Conservation (phyloP, 805 yeast genomes). For the Teunomyces barrocoloradensis region DNA sequence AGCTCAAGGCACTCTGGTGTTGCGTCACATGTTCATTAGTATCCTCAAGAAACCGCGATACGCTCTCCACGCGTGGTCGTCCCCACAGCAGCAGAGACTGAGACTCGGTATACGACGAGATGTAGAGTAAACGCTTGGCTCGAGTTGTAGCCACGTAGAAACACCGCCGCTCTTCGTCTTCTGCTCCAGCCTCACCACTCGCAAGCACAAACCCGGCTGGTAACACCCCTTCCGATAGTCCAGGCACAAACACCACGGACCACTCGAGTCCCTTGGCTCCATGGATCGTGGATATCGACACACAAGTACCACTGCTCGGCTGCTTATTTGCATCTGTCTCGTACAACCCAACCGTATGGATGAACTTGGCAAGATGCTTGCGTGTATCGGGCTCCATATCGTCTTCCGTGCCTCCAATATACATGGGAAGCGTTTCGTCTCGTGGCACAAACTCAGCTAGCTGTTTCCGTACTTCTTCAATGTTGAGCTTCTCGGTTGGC, state of each 20-base stretch:
- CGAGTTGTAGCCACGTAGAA: conserved; percentile 88
- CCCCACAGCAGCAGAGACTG: conserved; percentile 18
- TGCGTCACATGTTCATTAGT: conserved; percentile 8
- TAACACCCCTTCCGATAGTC: conserved; percentile 60
- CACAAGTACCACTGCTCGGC: conserved; percentile 17
- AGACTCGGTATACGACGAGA: conserved; percentile 32
- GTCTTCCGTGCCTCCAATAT: conserved; percentile 8
- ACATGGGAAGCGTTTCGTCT: conserved; percentile 18
- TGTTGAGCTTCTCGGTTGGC: conserved; percentile 31
- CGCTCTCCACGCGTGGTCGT: conserved; percentile 16
- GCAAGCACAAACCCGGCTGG: conserved; percentile 56
- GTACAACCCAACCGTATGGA: conserved; percentile 34
- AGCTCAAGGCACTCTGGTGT: conserved; percentile 17
- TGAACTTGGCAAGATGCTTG: conserved; percentile 22
- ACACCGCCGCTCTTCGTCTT: conserved; percentile 79
- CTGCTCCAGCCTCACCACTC: conserved; percentile 19
- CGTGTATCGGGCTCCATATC: conserved; percentile 11
- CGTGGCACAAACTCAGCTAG: conserved; percentile 32
- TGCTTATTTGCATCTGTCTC: conserved; percentile 25
- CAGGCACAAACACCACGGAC: conserved; percentile 87
- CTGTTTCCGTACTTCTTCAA: conserved; percentile 39
- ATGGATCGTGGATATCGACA: conserved; percentile 75
- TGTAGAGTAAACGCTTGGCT: conserved; percentile 58
- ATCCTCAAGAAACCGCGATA: conserved; percentile 28
- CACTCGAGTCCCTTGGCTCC: conserved; percentile 94